Conservation (phyloP, 371 early-diverging fungal genomes). For the Actinomucor elegans region DNA sequence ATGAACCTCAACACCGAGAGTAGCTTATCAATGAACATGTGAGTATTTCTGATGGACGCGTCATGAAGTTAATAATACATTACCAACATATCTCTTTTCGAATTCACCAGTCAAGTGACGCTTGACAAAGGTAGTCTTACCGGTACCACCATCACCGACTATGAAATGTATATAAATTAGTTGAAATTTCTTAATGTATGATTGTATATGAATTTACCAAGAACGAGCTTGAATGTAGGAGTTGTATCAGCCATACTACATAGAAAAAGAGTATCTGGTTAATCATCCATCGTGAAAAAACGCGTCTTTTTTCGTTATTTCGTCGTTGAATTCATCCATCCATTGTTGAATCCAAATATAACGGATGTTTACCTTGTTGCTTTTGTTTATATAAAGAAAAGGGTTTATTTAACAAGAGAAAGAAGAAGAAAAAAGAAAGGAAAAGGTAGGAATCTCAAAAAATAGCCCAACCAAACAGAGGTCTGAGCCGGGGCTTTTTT, state of each 20-base stretch:
- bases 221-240: conserved; percentile 86
- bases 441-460: not conserved
- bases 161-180: conserved; percentile 13
- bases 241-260: conserved; percentile 35
- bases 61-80: conserved; percentile 26
- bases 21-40: conserved; percentile 66
- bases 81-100: conserved; percentile 99
- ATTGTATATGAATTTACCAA: conserved; percentile 48
- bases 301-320: not conserved
- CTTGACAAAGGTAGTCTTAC: conserved; percentile 99
- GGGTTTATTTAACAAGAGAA: too few species aligned
- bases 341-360: too few species aligned
- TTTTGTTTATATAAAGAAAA: not conserved
- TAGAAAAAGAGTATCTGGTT: too few species aligned
- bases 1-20: conserved; percentile 99
- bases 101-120: conserved; percentile 99
- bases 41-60: conserved; percentile 3
- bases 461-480: not conserved
- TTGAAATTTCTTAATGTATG: not conserved
- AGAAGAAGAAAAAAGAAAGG: conserved; percentile 1
- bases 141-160: conserved; percentile 99
- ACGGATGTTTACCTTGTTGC: conserved; percentile 1
- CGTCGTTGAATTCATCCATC: conserved; percentile 8
- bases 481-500: not conserved
- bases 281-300: not conserved